phyloP scores from a whole-genome alignment of 1,284 basidiomycete genomes.

The Waitea zeae region DNA sequence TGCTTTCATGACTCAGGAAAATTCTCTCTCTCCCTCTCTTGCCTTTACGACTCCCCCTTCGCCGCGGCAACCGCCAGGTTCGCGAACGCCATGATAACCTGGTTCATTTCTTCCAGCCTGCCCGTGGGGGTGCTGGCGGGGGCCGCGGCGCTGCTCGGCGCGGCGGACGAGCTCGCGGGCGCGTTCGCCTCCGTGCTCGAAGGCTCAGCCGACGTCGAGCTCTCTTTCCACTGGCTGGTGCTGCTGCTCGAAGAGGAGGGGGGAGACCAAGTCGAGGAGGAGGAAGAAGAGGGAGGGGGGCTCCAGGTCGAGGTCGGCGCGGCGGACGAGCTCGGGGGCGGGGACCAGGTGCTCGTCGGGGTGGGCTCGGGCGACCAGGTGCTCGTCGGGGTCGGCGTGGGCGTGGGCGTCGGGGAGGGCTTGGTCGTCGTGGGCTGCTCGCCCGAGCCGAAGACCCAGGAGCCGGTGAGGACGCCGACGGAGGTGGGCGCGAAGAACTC shows the following conservation, averaged over 20 bases:
- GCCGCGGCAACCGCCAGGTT: conserved; percentile 15
- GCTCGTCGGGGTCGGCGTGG: conserved; percentile 6
- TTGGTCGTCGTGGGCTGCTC: conserved; percentile 3
- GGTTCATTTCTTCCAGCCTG: conserved; percentile 17
- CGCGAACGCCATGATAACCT: conserved; percentile 21
- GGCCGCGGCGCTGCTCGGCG: background rate
- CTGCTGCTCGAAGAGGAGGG: conserved; percentile 5
- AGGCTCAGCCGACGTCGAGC: conserved; percentile 10
- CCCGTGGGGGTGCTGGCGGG: conserved; percentile 5
- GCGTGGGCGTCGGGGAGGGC: background rate
- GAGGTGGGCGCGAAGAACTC: conserved; percentile 27
- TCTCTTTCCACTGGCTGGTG: conserved; percentile 5
- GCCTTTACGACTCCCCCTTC: too few species aligned
- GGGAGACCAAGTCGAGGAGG: conserved; percentile 7
- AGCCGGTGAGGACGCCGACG: conserved; percentile 35
- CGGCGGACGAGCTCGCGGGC: background rate
- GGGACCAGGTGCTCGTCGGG: conserved; percentile 10
- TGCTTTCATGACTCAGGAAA: too few species aligned
- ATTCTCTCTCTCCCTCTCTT: too few species aligned
- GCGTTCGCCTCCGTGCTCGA: background rate
- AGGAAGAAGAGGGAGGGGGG: conserved; percentile 8
- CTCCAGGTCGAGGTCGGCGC: conserved; percentile 13
- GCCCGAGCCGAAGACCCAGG: conserved; percentile 27
- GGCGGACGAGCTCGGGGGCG: conserved; percentile 8
- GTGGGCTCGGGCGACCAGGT: conserved; percentile 4